A percentile compares a stretch with the other conserved stretches of the same genome.
These are phyloP conservation scores for Ajuga chamaepitys DNA, from an alignment of 257 asterid genomes.

Conservation along the genomic window DNA sequence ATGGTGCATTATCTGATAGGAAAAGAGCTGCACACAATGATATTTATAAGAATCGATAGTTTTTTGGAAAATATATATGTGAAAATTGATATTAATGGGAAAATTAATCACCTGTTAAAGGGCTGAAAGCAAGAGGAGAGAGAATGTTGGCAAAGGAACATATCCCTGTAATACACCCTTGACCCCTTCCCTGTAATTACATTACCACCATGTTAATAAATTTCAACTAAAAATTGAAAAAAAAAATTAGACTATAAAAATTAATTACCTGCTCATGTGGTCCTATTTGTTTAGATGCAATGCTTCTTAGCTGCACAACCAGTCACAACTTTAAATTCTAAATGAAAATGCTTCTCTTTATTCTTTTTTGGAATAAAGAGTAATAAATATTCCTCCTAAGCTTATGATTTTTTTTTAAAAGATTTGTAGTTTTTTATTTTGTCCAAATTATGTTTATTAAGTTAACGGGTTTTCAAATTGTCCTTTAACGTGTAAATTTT, in stretches of 20 bases:
- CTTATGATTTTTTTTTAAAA: too few species aligned
- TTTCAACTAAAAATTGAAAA: neutral
- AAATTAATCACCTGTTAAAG: constrained; percentile 52
- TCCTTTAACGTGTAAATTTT: too few species aligned
- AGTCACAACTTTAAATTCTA: neutral
- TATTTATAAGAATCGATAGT: neutral
- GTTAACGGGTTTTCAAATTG: too few species aligned
- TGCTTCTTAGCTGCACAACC: constrained; percentile 62
- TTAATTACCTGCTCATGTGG: constrained; percentile 60
- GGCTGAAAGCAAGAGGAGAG: constrained; percentile 74
- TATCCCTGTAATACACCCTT: constrained; percentile 76
- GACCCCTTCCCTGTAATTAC: constrained; percentile 60
- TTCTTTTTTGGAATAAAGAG: too few species aligned
- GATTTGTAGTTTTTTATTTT: too few species aligned
- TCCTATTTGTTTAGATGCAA: constrained; percentile 85
- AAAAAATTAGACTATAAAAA: neutral
- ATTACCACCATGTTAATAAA: neutral
- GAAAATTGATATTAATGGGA: neutral
- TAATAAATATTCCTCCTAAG: too few species aligned
- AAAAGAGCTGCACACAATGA: constrained; percentile 42
- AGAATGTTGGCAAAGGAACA: constrained; percentile 60
- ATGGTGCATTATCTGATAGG: constrained; percentile 72
- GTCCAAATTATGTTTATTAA: too few species aligned
- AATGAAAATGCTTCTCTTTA: too few species aligned
- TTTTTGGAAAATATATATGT: neutral